phyloP scores from a whole-genome alignment of 768 basidiomycete genomes.

The Chalciporus pseudorubinellus region DNA sequence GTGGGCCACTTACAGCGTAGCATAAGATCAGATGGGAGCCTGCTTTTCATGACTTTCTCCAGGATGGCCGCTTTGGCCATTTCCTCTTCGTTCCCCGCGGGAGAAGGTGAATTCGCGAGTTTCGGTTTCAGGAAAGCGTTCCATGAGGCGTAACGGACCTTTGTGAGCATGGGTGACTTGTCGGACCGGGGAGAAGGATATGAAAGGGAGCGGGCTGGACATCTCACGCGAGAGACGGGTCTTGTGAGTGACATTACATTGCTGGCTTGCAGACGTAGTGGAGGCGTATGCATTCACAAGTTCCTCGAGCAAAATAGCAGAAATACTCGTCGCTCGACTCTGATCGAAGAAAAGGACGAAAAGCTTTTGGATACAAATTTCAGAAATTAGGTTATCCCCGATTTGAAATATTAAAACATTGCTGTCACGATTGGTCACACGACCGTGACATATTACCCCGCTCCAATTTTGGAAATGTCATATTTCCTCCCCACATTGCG shows the following conservation, averaged over 20 bases:
- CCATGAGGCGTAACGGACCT: slow-evolving; percentile 25
- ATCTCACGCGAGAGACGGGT: not conserved
- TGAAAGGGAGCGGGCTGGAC: not conserved
- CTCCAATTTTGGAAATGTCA: slow-evolving; percentile 8
- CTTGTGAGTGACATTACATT: slow-evolving; percentile 35
- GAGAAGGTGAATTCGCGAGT: not conserved
- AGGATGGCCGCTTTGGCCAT: slow-evolving; percentile 68
- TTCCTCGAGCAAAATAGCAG: not conserved
- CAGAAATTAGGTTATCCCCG: not conserved
- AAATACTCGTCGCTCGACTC: not conserved
- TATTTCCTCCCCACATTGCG: slow-evolving; percentile 13
- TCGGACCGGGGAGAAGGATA: not conserved
- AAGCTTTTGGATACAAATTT: slow-evolving; percentile 17
- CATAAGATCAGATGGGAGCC: slow-evolving; percentile 87
- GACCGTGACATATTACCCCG: slow-evolving; percentile 14
- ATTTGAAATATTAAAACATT: slow-evolving; percentile 21
- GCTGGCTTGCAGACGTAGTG: slow-evolving; percentile 19
- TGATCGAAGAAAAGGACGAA: slow-evolving; percentile 20
- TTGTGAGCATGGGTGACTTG: not conserved
- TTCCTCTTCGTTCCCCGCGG: slow-evolving; percentile 58
- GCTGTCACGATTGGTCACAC: slow-evolving; percentile 3
- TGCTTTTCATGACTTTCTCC: slow-evolving; percentile 83
- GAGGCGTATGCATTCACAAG: slow-evolving; percentile 36
- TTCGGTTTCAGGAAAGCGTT: slow-evolving; percentile 21
- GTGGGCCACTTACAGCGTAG: slow-evolving; percentile 70